These are phyloP conservation scores for Escovopsis weberi DNA, from an alignment of 2,329 filamentous ascomycete genomes.

Conservation along the genomic window DNA sequence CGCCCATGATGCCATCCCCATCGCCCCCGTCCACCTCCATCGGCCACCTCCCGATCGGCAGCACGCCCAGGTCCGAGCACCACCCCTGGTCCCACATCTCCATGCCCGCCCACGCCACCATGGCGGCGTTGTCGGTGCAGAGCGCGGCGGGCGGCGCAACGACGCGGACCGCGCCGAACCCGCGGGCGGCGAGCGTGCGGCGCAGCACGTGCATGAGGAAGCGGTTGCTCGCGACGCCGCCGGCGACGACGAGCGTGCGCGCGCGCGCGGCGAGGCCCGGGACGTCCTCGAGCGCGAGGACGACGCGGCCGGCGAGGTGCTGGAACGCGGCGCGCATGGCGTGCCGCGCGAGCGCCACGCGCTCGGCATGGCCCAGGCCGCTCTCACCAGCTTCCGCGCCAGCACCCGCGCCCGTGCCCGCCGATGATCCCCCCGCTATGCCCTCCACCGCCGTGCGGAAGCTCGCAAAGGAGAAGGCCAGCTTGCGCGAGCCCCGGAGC, in stretches of 20 bases:
- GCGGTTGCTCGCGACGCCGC: conserved; percentile 76
- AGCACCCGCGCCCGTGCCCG: no score
- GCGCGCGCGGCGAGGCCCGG: conserved; percentile 20
- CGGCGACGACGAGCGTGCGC: conserved; percentile 61
- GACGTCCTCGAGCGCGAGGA: conserved; percentile 44
- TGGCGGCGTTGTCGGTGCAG: conserved; percentile 92
- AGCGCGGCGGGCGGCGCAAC: conserved; percentile 60
- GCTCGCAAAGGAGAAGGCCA: conserved; percentile 60
- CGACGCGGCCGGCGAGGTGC: conserved; percentile 62
- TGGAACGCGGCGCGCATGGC: conserved; percentile 75
- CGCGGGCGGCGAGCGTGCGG: conserved; percentile 46
- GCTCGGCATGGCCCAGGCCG: conserved; percentile 39
- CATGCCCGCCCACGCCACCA: conserved; percentile 88
- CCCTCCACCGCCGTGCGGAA: conserved; percentile 40
- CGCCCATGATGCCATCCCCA: conserved; percentile 50
- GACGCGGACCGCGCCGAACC: conserved; percentile 45
- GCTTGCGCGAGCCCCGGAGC: conserved; percentile 38
- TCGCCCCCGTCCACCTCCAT: conserved; percentile 41
- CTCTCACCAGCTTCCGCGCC: no score
- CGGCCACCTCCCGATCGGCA: conserved; percentile 55
- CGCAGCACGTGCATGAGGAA: conserved; percentile 58
- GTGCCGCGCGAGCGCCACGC: conserved; percentile 54
- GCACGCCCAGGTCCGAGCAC: conserved; percentile 43
- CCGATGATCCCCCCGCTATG: conserved; percentile 21
- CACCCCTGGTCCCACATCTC: conserved; percentile 83